Evolutionary conservation across 208 protist genomes (phyloP).

Genomic region (Acanthamoeba triangularis): DNA sequence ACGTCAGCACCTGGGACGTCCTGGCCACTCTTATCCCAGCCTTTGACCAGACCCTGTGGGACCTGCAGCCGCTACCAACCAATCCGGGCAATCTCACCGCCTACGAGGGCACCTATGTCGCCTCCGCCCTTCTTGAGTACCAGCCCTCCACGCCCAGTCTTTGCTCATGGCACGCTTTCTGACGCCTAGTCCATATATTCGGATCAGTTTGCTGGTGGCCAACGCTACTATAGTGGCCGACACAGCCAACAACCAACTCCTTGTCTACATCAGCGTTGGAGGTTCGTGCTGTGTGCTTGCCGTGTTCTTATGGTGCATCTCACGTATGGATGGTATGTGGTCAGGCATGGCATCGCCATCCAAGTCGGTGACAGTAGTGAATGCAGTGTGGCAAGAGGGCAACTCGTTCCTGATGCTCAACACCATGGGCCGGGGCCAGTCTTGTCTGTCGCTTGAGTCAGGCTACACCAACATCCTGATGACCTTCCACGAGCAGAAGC

Average conservation of each 20-base stretch:
- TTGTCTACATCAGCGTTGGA: slow-evolving; percentile 10
- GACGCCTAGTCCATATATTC: not conserved
- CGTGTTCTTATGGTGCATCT: not conserved
- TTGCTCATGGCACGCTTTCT: not conserved
- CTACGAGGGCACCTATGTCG: slow-evolving; percentile 45
- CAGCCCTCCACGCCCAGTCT: not conserved
- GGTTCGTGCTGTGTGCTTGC: not conserved
- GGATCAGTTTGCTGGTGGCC: not conserved
- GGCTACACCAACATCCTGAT: slow-evolving; percentile 14
- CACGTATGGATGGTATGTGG: not conserved
- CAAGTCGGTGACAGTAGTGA: slow-evolving; percentile 7
- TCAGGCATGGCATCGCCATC: not conserved
- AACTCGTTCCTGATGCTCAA: slow-evolving; percentile 13
- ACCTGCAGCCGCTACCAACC: not conserved
- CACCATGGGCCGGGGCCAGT: not conserved
- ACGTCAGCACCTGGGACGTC: not conserved
- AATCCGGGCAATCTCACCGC: slow-evolving; percentile 23
- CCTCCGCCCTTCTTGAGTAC: slow-evolving; percentile 5
- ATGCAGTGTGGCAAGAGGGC: not conserved
- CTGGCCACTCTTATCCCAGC: not conserved
- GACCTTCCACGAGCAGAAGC: not conserved
- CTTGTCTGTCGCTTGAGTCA: not conserved
- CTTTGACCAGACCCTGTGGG: slow-evolving; percentile 54
- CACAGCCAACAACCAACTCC: not conserved
- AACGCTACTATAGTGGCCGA: not conserved